A percentile compares a stretch with the other conserved stretches of the same genome.
These are phyloP conservation scores for Sodiomyces alkalinus DNA, from an alignment of 2,329 filamentous ascomycete species.

Conservation along the genomic window DNA sequence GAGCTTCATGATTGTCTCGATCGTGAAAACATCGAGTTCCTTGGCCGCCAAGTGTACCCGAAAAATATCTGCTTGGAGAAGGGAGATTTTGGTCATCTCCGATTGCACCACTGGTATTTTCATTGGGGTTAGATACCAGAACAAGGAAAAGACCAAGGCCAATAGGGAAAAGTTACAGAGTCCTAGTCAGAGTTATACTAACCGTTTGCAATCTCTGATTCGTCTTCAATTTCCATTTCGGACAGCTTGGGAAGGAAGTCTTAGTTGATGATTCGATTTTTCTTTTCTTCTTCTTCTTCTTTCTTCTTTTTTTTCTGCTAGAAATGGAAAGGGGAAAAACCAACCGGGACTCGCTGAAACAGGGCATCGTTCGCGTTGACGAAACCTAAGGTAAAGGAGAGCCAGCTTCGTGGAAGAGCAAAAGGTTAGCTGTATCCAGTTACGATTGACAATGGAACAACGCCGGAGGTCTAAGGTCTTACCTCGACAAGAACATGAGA, in stretches of 20 bases:
- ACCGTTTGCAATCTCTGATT: background rate
- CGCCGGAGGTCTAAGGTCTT: background rate
- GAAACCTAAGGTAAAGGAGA: background rate
- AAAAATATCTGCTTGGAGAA: conserved; percentile 15
- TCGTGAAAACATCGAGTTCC: conserved; percentile 11
- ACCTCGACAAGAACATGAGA: conserved; percentile 15
- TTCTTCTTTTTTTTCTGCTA: too few relatives aligned
- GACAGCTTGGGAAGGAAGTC: too few relatives aligned
- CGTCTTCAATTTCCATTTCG: background rate
- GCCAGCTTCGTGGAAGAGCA: too few relatives aligned
- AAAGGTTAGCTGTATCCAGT: background rate
- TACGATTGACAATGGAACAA: background rate
- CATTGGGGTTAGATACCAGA: background rate
- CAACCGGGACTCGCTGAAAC: background rate
- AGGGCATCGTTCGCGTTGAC: background rate
- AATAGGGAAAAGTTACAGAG: too few relatives aligned
- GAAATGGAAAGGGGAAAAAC: background rate
- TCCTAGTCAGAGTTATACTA: background rate
- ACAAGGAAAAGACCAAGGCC: background rate
- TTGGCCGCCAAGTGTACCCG: conserved; percentile 14
- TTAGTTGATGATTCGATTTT: too few relatives aligned
- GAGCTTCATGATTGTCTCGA: conserved; percentile 13
- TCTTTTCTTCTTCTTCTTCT: too few relatives aligned
- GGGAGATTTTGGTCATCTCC: conserved; percentile 14
- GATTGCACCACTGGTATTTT: conserved; percentile 14